A percentile compares a stretch with the other conserved stretches of the same genome.
These are phyloP conservation scores for Cercospora sp. DNA, from an alignment of 2,329 filamentous ascomycete species.

Conservation along the genomic window DNA sequence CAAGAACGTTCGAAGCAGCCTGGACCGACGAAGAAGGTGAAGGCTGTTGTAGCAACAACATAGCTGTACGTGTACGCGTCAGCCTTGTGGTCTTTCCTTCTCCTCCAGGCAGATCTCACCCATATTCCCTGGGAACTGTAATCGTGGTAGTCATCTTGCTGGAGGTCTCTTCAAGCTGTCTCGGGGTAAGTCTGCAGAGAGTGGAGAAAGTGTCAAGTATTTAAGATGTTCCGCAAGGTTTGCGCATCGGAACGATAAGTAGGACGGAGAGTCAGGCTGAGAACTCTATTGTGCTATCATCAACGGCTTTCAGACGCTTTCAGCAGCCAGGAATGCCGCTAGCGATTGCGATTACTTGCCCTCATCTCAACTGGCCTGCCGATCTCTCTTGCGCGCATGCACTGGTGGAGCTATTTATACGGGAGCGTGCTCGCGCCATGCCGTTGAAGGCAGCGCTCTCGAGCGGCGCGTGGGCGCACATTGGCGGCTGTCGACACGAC, in stretches of 20 bases:
- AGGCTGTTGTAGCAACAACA: slow-evolving; percentile 56
- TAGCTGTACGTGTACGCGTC: slow-evolving; percentile 45
- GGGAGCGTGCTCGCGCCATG: slow-evolving; percentile 5
- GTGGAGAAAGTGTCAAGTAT: background rate
- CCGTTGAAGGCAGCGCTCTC: background rate
- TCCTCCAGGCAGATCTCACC: slow-evolving; percentile 39
- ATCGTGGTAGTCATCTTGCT: slow-evolving; percentile 38
- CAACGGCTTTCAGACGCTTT: background rate
- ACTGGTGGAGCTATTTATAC: slow-evolving; percentile 9
- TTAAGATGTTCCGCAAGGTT: background rate
- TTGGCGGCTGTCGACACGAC: slow-evolving; percentile 3
- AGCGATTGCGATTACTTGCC: background rate
- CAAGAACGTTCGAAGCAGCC: background rate
- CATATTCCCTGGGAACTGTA: slow-evolving; percentile 51
- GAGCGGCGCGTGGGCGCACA: background rate
- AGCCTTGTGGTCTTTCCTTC: background rate
- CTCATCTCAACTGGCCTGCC: background rate
- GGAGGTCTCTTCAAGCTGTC: background rate
- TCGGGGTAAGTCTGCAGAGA: background rate
- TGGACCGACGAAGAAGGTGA: slow-evolving; percentile 49
- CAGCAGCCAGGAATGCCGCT: background rate
- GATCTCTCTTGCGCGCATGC: slow-evolving; percentile 3
- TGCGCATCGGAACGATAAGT: background rate
- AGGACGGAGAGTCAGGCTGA: background rate
- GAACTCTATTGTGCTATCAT: slow-evolving; percentile 5